These are phyloP conservation scores for Aethionema arabicum DNA, from an alignment of 345 rosid species.

Conservation along the genomic window DNA sequence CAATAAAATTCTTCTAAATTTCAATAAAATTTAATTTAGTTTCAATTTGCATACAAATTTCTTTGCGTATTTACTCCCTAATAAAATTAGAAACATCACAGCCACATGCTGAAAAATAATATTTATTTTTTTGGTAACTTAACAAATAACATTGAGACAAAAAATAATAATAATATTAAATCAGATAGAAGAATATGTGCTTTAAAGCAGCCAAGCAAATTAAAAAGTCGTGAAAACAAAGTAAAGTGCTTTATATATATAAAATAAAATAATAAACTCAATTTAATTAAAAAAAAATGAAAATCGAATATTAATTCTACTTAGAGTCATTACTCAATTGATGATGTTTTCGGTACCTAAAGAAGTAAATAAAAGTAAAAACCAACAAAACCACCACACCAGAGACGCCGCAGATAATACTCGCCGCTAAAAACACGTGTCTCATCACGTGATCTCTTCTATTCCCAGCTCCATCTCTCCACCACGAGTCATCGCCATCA, in stretches of 20 bases:
- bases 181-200: too few relatives aligned
- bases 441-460: conserved; percentile 43
- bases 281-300: not conserved
- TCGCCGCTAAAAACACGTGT: conserved; percentile 64
- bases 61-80: too few relatives aligned
- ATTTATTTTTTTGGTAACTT: too few relatives aligned
- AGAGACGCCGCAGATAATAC: conserved; percentile 59
- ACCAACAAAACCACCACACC: conserved; percentile 55
- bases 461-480: conserved; percentile 39
- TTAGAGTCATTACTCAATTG: conserved; percentile 12
- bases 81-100: too few relatives aligned
- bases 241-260: not conserved
- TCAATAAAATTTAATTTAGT: too few relatives aligned
- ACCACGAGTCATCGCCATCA: conserved; percentile 33
- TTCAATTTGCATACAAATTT: too few relatives aligned
- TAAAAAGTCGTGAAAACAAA: not conserved
- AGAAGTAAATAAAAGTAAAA: conserved; percentile 46
- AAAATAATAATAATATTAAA: too few relatives aligned
- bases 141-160: too few relatives aligned
- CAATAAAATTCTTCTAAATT: too few relatives aligned
- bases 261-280: not conserved
- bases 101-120: too few relatives aligned
- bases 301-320: conserved; percentile 5
- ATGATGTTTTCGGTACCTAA: conserved; percentile 28
- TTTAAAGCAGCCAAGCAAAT: too few relatives aligned